These are phyloP conservation scores for Oryza punctata DNA, from an alignment of 176 grass and related monocot species.

Conservation along the genomic window DNA sequence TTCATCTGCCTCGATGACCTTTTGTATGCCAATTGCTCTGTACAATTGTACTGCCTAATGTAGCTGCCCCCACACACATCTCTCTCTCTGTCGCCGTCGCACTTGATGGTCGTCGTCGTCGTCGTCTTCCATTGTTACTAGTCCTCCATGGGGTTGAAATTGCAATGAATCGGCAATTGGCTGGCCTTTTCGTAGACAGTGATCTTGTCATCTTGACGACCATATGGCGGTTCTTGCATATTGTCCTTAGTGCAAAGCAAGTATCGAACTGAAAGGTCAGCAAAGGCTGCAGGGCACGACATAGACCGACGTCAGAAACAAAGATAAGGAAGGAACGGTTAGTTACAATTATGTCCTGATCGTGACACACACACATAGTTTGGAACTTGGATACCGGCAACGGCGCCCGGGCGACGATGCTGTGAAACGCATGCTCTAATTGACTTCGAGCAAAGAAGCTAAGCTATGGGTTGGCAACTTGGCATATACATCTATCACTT, in stretches of 20 bases:
- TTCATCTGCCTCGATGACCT: background rate
- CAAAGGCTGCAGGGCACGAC: slow-evolving; percentile 51
- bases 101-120: background rate
- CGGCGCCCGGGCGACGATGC: slow-evolving; percentile 4
- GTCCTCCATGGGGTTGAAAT: background rate
- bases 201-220: background rate
- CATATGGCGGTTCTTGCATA: slow-evolving; percentile 4
- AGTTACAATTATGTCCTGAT: slow-evolving; percentile 34
- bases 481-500: slow-evolving; percentile 14
- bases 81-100: background rate
- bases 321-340: slow-evolving; percentile 41
- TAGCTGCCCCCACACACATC: background rate
- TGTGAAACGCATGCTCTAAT: slow-evolving; percentile 13
- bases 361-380: slow-evolving; percentile 25
- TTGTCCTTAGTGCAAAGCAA: background rate
- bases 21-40: background rate
- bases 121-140: background rate
- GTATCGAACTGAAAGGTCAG: slow-evolving; percentile 44
- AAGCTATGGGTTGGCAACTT: background rate
- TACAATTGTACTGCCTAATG: background rate
- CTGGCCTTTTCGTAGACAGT: background rate
- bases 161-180: slow-evolving; percentile 7
- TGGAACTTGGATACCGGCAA: slow-evolving; percentile 42
- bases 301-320: slow-evolving; percentile 43
- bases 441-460: slow-evolving; percentile 27